Conservation (phyloP, 768 basidiomycete species). For the Pholiota molesta region DNA sequence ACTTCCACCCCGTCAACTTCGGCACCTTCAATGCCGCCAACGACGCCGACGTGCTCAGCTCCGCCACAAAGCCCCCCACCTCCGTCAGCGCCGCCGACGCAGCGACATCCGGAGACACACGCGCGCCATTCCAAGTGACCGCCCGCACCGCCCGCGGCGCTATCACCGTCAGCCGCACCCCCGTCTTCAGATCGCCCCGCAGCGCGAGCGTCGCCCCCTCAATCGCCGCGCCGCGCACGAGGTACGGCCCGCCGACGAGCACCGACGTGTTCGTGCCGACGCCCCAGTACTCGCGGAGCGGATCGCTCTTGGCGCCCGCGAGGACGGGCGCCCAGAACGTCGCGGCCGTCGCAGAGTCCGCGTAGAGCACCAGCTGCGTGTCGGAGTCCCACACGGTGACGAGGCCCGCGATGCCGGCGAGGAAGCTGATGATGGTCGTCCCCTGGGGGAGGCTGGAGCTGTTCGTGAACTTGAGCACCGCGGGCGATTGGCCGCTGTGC, state of each 20-base stretch:
- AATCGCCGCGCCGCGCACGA: constrained; percentile 60
- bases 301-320: constrained; percentile 37
- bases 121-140: constrained; percentile 77
- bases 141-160: constrained; percentile 53
- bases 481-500: constrained; percentile 26
- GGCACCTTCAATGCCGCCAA: constrained; percentile 44
- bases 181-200: constrained; percentile 68
- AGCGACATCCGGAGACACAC: constrained; percentile 36
- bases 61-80: constrained; percentile 52
- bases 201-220: constrained; percentile 55
- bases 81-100: constrained; percentile 33
- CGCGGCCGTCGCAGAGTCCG: constrained; percentile 64
- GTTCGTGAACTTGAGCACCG: constrained; percentile 33
- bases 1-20: constrained; percentile 70
- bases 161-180: constrained; percentile 62
- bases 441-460: constrained; percentile 17
- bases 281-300: constrained; percentile 67
- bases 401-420: constrained; percentile 58
- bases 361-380: constrained; percentile 67
- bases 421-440: constrained; percentile 53
- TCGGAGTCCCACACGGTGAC: constrained; percentile 69
- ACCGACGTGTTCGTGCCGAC: constrained; percentile 73
- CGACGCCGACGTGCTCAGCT: constrained; percentile 38
- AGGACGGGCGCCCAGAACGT: constrained; percentile 81
- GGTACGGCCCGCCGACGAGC: constrained; percentile 66